phyloP scores from a whole-genome alignment of 495 filamentous ascomycete species.

The Lasiosphaeriaceae sp. region DNA sequence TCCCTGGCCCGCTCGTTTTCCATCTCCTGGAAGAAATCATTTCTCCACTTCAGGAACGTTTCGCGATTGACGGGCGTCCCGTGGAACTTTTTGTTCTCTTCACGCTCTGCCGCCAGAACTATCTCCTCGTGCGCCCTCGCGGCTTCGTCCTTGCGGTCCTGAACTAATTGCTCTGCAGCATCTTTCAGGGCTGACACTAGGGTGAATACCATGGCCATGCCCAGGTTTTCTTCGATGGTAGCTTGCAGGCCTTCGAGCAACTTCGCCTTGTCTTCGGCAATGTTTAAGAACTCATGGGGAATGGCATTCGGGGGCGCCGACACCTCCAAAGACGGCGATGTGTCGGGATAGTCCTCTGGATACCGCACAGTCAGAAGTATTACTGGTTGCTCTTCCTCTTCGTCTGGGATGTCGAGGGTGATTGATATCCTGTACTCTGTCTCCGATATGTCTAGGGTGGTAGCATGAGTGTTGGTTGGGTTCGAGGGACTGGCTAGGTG shows the following conservation, averaged over 20 bases:
- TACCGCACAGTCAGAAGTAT: constrained; percentile 80
- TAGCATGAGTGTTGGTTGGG: neutral
- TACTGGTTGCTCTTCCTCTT: constrained; percentile 53
- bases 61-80: constrained; percentile 83
- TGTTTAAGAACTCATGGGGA: constrained; percentile 55
- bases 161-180: constrained; percentile 72
- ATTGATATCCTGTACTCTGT: constrained; percentile 82
- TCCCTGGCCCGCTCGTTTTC: constrained; percentile 61
- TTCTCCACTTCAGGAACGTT: constrained; percentile 79
- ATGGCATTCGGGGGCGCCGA: constrained; percentile 64
- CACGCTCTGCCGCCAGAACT: constrained; percentile 70
- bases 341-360: constrained; percentile 82
- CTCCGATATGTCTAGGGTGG: constrained; percentile 70
- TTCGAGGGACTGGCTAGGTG: neutral
- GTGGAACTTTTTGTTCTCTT: constrained; percentile 94
- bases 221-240: constrained; percentile 82
- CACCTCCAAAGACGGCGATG: constrained; percentile 74
- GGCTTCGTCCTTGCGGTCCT: constrained; percentile 58
- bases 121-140: constrained; percentile 61
- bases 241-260: constrained; percentile 65
- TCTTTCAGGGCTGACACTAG: constrained; percentile 85
- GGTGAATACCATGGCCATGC: constrained; percentile 98
- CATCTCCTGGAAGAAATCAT: constrained; percentile 73
- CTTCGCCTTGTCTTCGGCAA: constrained; percentile 60
- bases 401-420: constrained; percentile 65